Percentiles rank a stretch among this genome's conserved stretches.
phyloP scores from a whole-genome alignment of 169 alveolate genomes.

The Eimeria acervulina region DNA sequence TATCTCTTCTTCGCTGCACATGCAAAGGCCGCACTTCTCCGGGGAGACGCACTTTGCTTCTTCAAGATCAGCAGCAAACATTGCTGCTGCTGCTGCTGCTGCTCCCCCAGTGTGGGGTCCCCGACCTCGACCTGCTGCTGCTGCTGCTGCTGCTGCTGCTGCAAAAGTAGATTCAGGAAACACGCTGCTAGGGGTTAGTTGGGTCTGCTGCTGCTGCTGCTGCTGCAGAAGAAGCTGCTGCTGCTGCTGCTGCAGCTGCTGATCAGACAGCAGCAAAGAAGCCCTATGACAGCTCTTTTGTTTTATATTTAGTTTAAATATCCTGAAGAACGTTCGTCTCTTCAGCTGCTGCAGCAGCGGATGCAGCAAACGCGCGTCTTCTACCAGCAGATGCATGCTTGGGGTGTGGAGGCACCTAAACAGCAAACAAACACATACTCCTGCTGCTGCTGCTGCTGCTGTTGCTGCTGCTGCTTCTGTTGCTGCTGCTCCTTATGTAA shows the following conservation, averaged over 20 bases:
- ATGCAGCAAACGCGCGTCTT: conserved; percentile 68
- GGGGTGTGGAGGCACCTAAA: conserved; percentile 66
- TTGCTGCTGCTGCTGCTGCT: conserved; percentile 44
- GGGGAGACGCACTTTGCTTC: conserved; percentile 60
- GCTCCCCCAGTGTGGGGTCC: background rate
- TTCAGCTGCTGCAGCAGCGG: conserved; percentile 71
- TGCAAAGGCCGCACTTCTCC: conserved; percentile 69
- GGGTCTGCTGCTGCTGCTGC: too few relatives aligned
- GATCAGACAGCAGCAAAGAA: conserved; percentile 5
- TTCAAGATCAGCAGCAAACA: background rate
- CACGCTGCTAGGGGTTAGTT: background rate
- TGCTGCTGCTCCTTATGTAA: background rate
- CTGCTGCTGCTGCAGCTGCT: conserved; percentile 54
- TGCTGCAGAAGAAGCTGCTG: conserved; percentile 4
- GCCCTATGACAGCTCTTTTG: background rate
- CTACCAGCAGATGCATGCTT: background rate
- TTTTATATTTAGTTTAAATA: conserved; percentile 27
- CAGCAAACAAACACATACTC: background rate
- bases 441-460: background rate
- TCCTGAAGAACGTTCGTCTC: conserved; percentile 57
- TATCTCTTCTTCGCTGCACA: conserved; percentile 59
- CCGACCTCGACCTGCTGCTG: background rate
- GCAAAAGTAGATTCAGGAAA: background rate
- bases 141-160: background rate
- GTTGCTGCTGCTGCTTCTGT: background rate